A percentile compares a stretch with the other conserved stretches of the same genome.
Evolutionary conservation across 2,329 filamentous ascomycete species (phyloP).

Genomic region (Ophiostoma sp.): DNA sequence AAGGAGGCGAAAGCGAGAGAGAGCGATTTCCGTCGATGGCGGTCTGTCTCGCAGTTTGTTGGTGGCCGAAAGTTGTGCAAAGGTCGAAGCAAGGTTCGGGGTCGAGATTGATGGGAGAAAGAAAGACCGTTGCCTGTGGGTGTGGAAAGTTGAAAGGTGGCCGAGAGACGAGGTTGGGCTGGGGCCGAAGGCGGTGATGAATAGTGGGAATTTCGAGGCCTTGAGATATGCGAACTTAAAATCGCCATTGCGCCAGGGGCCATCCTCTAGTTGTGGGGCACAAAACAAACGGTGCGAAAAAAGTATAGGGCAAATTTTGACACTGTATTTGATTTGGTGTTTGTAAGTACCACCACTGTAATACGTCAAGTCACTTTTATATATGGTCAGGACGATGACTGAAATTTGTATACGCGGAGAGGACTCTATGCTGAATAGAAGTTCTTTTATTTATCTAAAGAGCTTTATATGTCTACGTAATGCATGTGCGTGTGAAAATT

Average conservation of each 20-base stretch:
- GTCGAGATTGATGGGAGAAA: neutral
- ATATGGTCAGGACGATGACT: too few relatives aligned
- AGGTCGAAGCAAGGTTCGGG: neutral
- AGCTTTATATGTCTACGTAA: neutral
- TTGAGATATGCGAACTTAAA: conserved; percentile 7
- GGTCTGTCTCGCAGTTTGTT: neutral
- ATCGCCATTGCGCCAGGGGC: conserved; percentile 17
- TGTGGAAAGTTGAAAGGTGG: conserved; percentile 13
- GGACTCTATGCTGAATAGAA: neutral
- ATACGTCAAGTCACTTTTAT: too few relatives aligned
- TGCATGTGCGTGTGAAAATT: neutral
- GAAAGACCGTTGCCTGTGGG: neutral
- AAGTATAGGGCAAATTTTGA: neutral
- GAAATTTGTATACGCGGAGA: too few relatives aligned
- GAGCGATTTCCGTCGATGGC: neutral
- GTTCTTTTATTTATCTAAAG: neutral
- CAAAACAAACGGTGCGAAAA: neutral
- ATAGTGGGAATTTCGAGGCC: conserved; percentile 11
- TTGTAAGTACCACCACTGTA: too few relatives aligned
- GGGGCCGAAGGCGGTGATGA: conserved; percentile 10
- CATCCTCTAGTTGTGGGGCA: neutral
- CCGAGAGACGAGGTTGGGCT: conserved; percentile 20
- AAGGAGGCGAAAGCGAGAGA: neutral
- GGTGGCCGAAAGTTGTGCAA: neutral
- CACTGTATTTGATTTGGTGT: too few relatives aligned